A percentile compares a stretch with the other conserved stretches of the same genome.
Conservation (phyloP, 1,284 basidiomycete species). For the Singerocomus inundabilis region DNA sequence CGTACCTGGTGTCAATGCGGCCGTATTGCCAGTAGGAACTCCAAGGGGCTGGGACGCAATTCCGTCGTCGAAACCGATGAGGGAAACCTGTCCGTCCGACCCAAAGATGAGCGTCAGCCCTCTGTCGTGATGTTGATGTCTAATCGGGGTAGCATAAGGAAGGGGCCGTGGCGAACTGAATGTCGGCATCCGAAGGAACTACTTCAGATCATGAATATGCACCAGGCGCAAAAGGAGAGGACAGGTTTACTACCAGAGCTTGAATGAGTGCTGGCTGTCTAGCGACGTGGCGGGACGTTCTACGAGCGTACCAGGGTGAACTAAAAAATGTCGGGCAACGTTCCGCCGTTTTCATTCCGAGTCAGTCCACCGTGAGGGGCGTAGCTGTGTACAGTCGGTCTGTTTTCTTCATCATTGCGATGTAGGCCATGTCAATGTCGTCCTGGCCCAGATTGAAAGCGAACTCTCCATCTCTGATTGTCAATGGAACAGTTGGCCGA, state of each 20-base stretch:
- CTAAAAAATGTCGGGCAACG: background rate
- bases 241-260: conserved; percentile 18
- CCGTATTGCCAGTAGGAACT: conserved; percentile 6
- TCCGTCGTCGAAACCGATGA: conserved; percentile 19
- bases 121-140: conserved; percentile 18
- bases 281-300: conserved; percentile 3
- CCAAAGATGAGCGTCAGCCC: conserved; percentile 29
- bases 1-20: conserved; percentile 5
- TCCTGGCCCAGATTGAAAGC: conserved; percentile 7
- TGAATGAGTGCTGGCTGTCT: background rate
- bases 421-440: background rate
- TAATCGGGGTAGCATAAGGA: conserved; percentile 10
- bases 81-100: conserved; percentile 28
- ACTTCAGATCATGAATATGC: conserved; percentile 26
- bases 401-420: background rate
- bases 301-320: background rate
- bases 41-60: conserved; percentile 4
- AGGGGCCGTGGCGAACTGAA: conserved; percentile 8
- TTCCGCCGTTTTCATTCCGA: conserved; percentile 2
- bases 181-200: conserved; percentile 21
- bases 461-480: background rate
- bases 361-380: conserved; percentile 13
- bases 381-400: conserved; percentile 6
- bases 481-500: background rate
- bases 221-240: conserved; percentile 25